Evolutionary conservation across 2,329 filamentous ascomycete genomes (phyloP).

Genomic region (Colletotrichum chlorophyti): DNA sequence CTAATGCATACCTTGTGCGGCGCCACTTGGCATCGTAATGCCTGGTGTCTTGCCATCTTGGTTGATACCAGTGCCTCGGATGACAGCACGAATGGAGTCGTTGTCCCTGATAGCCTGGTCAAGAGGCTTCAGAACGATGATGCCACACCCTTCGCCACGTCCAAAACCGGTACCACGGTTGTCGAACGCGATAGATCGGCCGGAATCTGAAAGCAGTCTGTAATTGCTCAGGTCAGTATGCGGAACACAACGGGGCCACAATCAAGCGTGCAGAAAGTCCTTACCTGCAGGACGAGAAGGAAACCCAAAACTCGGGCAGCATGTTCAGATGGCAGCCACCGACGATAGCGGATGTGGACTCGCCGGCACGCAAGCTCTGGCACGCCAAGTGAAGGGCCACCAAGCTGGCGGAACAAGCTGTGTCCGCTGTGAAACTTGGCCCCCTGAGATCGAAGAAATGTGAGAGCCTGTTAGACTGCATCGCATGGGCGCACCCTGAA

Average conservation of each 20-base stretch:
- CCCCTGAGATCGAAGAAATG: conserved; percentile 63
- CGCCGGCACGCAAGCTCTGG: conserved; percentile 54
- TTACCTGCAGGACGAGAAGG: conserved; percentile 51
- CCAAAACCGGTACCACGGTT: conserved; percentile 56
- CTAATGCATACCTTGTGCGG: conserved; percentile 48
- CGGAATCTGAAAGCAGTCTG: conserved; percentile 57
- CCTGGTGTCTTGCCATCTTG: conserved; percentile 63
- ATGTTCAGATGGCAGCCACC: conserved; percentile 55
- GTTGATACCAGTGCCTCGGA: conserved; percentile 57
- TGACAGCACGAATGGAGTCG: conserved; percentile 60
- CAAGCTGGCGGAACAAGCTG: conserved; percentile 59
- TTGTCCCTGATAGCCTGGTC: conserved; percentile 60
- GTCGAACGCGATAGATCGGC: conserved; percentile 52
- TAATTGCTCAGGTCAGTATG: conserved; percentile 13
- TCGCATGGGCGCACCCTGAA: conserved; percentile 54
- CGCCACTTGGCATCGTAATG: conserved; percentile 61
- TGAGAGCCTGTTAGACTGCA: conserved; percentile 61
- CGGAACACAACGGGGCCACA: neutral
- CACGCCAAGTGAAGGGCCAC: conserved; percentile 57
- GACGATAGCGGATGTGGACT: conserved; percentile 53
- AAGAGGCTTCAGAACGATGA: conserved; percentile 63
- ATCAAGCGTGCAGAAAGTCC: conserved; percentile 13
- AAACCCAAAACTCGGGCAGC: conserved; percentile 54
- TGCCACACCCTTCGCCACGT: conserved; percentile 64
- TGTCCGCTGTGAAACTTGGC: conserved; percentile 58